Percentiles rank a stretch among this genome's conserved stretches.
Evolutionary conservation across 495 filamentous ascomycete species (phyloP).

Genomic region (Talaromyces adpressus): DNA sequence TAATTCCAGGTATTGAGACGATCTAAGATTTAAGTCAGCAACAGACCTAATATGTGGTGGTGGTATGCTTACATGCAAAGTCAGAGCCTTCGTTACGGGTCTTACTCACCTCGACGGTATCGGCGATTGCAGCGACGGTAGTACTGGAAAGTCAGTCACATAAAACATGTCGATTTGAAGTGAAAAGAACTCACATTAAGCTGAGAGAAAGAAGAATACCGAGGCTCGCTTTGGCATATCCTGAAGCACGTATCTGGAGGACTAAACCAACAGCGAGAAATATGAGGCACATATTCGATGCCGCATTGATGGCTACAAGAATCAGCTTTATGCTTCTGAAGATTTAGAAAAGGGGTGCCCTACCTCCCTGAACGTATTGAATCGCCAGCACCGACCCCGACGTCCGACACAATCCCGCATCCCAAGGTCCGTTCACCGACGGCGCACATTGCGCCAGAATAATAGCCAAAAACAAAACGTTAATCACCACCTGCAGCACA

Average conservation of each 20-base stretch:
- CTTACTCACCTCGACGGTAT: neutral
- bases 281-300: conserved; percentile 2
- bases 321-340: neutral
- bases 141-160: conserved; percentile 1
- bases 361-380: neutral
- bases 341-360: neutral
- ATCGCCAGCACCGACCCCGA: neutral
- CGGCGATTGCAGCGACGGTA: neutral
- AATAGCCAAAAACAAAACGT: neutral
- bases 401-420: neutral
- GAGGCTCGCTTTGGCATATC: neutral
- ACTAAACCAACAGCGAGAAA: neutral
- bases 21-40: neutral
- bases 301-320: conserved; percentile 4
- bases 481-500: neutral
- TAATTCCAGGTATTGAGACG: neutral
- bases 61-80: conserved; percentile 1
- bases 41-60: neutral
- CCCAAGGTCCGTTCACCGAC: neutral
- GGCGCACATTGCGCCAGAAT: neutral
- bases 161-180: neutral
- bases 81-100: neutral
- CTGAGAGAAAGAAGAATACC: conserved; percentile 5
- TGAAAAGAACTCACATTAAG: neutral
- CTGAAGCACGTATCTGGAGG: neutral